Evolutionary conservation across 2,329 filamentous ascomycete species (phyloP), one percentile per base, ranked within the genome.

Genomic region (Penicillium verrucosum): DNA sequence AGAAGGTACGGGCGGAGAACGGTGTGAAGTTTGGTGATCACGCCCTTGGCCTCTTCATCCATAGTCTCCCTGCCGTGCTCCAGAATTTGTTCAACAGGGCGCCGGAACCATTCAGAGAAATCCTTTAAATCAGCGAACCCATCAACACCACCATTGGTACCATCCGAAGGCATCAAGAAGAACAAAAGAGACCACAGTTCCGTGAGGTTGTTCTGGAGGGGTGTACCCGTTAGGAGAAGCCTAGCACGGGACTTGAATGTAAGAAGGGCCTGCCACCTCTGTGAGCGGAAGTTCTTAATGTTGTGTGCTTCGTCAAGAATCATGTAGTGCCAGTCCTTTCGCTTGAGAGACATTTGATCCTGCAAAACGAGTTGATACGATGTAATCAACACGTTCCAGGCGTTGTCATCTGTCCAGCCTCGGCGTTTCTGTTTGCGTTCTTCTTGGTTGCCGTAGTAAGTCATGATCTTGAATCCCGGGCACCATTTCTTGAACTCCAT

Each of bases 401-500:
- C 82, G 66, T 96, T 90, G 61, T 96, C 89, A 55, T 94, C 90
- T 66, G 88, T 91, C 94, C 94, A 99, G 2, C 94, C 93, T 68
- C 89, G 86, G 29, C 95, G 88, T 74, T 97, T 97, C 63, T 88
- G 82, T 71, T 90, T 92, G 44, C 94, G 88, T 75, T 99, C 94
- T 64, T 97, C 92, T 66, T 92, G 89, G 41, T 88, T 90, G 42
- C 95, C 94, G 71, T 97, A 99, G 77, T 99, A 99, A 0, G 92
- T 94, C 57, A 99, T 81, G 54, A 99, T 96, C 72, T 97, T 97
- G 81, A 99, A 99, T 0, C 94, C 93, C 3, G 95, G 94, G 56
- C 92, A 90, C 85, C 79, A 99, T 73, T 99, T 99, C 71, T 97
- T 97, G 82, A 99, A 99, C 75, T 99, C 94, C 89, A 97, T 97